These are phyloP conservation scores for Saccharomycopsis vini DNA, from an alignment of 805 yeast genomes.

Conservation along the genomic window DNA sequence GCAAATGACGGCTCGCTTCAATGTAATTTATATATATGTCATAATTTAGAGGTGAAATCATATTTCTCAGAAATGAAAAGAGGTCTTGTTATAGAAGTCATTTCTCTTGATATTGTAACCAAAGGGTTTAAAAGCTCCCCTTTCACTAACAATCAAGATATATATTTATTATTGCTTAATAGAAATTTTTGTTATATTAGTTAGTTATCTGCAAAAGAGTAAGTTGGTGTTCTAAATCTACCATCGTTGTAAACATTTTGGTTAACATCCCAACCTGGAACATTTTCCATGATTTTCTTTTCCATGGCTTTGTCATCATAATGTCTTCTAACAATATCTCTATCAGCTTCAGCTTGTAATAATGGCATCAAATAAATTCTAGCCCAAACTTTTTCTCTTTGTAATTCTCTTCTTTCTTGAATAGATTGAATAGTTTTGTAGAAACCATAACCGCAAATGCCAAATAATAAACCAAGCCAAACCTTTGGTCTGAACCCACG, in stretches of 20 bases:
- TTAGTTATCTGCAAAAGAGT: slow-evolving; percentile 12
- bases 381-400: slow-evolving; percentile 72
- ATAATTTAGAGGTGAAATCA: no score
- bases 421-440: slow-evolving; percentile 57
- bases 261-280: slow-evolving; percentile 53
- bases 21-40: no score
- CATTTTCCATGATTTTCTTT: slow-evolving; percentile 54
- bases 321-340: slow-evolving; percentile 66
- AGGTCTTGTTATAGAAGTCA: no score
- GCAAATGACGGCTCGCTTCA: no score
- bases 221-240: slow-evolving; percentile 25
- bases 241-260: slow-evolving; percentile 37
- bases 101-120: no score
- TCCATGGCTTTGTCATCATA: slow-evolving; percentile 60
- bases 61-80: no score
- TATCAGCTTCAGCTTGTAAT: slow-evolving; percentile 73
- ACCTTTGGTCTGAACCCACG: slow-evolving; percentile 76
- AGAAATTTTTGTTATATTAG: no score
- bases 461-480: slow-evolving; percentile 57
- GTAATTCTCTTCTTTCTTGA: slow-evolving; percentile 65
- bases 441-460: slow-evolving; percentile 63
- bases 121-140: no score
- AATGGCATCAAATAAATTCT: slow-evolving; percentile 65
- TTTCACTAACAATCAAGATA: no score
- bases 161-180: no score